Evolutionary conservation across 2,329 filamentous ascomycete species (phyloP), one percentile per base, ranked within the genome.

Genomic region (Acrocalymma vagum): DNA sequence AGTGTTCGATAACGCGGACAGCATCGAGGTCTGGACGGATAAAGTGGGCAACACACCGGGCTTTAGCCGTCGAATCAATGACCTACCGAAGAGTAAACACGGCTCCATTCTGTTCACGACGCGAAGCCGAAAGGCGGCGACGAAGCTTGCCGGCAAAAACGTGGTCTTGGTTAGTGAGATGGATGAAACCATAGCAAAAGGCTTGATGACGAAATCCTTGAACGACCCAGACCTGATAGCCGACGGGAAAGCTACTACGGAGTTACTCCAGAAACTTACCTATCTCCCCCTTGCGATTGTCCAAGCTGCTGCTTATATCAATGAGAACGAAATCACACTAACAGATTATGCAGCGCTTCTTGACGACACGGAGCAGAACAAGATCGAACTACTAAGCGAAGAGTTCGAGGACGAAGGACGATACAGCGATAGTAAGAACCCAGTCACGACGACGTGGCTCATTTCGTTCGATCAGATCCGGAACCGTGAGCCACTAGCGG

Each of bases 381-480:
- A n/a, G n/a, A n/a, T n/a, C n/a, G n/a, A n/a, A n/a, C n/a, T n/a
- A n/a, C n/a, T n/a, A n/a, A n/a, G n/a, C n/a, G n/a, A n/a, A n/a
- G n/a, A n/a, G n/a, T n/a, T n/a, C n/a, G n/a, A n/a, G n/a, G n/a
- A n/a, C n/a, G n/a, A n/a, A 2, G 56, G 16, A 28, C 36, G 28
- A 17, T 30, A 34, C 5, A 33, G 18, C 20, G 39, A 2, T 60
- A 63, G 16, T 70, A 73, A 64, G 26, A 66, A 70, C 15, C 59
- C 72, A 0, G 55, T 76, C 2, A 67, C 67, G 5, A 63, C 60
- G 20, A 73, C 74, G 1, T 72, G 65, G 57, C 46, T 72, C 1
- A 58, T 77, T 11, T 75, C 74, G 0, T 72, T 78, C 22, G 52
- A 72, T 11, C 60, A 55, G 21, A 35, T 57, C 27, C 30, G 32